These are phyloP conservation scores for Ensete ventricosum DNA, from an alignment of 176 grass and related monocot genomes.

Conservation along the genomic window DNA sequence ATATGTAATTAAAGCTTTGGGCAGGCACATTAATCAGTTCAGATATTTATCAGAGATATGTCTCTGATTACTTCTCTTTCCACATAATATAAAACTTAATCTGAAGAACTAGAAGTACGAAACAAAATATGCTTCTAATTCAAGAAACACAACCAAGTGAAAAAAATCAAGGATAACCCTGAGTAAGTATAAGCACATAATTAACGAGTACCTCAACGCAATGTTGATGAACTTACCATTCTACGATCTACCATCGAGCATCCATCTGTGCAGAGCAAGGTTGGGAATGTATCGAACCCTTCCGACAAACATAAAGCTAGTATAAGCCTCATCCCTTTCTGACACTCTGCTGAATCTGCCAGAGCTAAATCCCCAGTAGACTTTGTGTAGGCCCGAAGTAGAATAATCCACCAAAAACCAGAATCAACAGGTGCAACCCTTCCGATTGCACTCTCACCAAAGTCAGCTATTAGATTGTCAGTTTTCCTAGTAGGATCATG, in stretches of 20 bases:
- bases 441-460: constrained; percentile 9
- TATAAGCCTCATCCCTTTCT: constrained; percentile 5
- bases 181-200: too few species aligned
- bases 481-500: constrained; percentile 2
- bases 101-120: too few species aligned
- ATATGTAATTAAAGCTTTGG: too few species aligned
- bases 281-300: constrained; percentile 8
- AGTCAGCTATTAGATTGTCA: background rate
- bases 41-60: too few species aligned
- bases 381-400: constrained; percentile 11
- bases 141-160: too few species aligned
- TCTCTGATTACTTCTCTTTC: too few species aligned
- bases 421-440: constrained; percentile 9
- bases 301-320: constrained; percentile 4
- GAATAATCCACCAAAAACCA: constrained; percentile 13
- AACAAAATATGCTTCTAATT: too few species aligned
- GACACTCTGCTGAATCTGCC: background rate
- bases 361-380: background rate
- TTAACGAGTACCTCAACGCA: background rate
- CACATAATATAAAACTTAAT: too few species aligned
- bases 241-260: constrained; percentile 9
- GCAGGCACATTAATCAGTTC: too few species aligned
- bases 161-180: too few species aligned
- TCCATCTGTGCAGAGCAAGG: constrained; percentile 2
- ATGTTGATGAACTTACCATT: constrained; percentile 8